Base-by-base conservation (phyloP, 2,329 filamentous ascomycete genomes). In the Phialophora macrospora region DNA sequence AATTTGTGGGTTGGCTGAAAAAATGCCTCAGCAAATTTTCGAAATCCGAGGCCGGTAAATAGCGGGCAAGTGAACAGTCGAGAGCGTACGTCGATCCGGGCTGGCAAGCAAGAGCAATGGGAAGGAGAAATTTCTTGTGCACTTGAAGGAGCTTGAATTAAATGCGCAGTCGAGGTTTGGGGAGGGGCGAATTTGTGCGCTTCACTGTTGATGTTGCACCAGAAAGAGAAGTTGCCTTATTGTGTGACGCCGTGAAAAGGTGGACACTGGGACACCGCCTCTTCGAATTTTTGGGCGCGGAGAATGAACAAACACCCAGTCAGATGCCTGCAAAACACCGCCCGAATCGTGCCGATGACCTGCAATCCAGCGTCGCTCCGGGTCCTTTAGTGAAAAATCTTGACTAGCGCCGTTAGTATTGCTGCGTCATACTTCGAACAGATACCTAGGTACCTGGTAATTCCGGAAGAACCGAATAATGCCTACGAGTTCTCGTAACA, bases 1-100 rank as follows among this genome's bases (percentile, higher is more conserved):
- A 46, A 38, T 38, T 65, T 34, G 64, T 62, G 51, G 34, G 46
- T n/a, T 30, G 54, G n/a, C 22, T 32, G 2, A 56, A 59, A 24
- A 64, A 64, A 60, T 68, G 61, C 60, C 66, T 65, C 66, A 61
- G 51, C 55, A 5, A 55, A 60, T 41, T 55, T 24, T 60, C 59
- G 30, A 24, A 24, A 3, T 22, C 49, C 30, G 55, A 41, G 30
- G 17, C 38, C 20, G 28, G 44, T 59, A 41, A 30, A 34, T 46
- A 8, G 48, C 22, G 9, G 22, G 55, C 14, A 46, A 44, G 62
- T 44, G 38, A 32, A 41, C 55, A 46, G 38, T 22, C 3, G 17
- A 5, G 24, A 34, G 26, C 20, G 24, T 14, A n/a, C 5, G 48
- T 28, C 20, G 14, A 28, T 12, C 11, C 9, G 20, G 8, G 9